phyloP scores from a whole-genome alignment of 179 eudicot genomes.

The Spergularia azorica region DNA sequence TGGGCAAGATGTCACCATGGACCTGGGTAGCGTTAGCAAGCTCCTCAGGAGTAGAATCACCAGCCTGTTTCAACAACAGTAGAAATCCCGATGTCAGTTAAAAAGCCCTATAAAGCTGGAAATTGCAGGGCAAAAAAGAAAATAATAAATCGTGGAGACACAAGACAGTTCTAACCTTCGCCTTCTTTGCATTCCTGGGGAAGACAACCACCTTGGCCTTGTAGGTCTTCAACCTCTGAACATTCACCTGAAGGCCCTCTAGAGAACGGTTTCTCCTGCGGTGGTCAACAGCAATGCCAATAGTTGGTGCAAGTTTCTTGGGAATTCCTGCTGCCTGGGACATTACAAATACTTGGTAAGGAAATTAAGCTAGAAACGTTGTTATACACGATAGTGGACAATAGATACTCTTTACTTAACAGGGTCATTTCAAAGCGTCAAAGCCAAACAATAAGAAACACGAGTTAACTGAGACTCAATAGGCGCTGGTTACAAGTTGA shows the following conservation, averaged over 20 bases:
- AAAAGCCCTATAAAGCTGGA: too few relatives aligned
- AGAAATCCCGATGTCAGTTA: neutral
- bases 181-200: slow-evolving; percentile 66
- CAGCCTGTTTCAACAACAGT: slow-evolving; percentile 43
- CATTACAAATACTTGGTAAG: neutral
- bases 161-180: slow-evolving; percentile 47
- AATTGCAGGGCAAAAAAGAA: too few relatives aligned
- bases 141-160: too few relatives aligned
- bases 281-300: slow-evolving; percentile 86
- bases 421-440: too few relatives aligned
- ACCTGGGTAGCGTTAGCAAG: slow-evolving; percentile 64
- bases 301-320: slow-evolving; percentile 79
- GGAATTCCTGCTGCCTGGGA: slow-evolving; percentile 80
- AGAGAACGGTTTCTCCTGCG: slow-evolving; percentile 75
- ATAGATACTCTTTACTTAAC: too few relatives aligned
- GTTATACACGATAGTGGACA: too few relatives aligned
- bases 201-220: slow-evolving; percentile 89
- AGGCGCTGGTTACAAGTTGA: too few relatives aligned
- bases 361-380: neutral
- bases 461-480: too few relatives aligned
- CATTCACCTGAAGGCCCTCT: slow-evolving; percentile 74
- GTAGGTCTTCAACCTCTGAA: slow-evolving; percentile 81
- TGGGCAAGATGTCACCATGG: slow-evolving; percentile 64
- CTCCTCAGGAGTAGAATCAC: slow-evolving; percentile 78
- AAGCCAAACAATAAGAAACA: too few relatives aligned